These are phyloP conservation scores for Allomyces macrogynus DNA, from an alignment of 192 early-diverging fungal genomes.

Conservation along the genomic window DNA sequence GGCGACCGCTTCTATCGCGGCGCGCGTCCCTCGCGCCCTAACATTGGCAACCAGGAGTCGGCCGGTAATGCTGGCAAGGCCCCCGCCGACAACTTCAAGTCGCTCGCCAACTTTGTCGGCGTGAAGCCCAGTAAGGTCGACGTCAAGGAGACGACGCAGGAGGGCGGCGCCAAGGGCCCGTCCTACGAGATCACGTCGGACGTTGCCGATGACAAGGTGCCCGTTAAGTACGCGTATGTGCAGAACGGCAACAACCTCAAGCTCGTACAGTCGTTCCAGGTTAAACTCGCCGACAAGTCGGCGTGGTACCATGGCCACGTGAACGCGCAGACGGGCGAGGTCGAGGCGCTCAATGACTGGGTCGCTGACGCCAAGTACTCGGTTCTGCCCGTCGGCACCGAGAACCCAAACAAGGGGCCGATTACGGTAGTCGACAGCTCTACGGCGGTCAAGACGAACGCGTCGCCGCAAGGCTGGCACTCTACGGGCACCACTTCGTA, in stretches of 20 bases:
- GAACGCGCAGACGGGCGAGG: constrained; percentile 31
- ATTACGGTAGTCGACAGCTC: constrained; percentile 22
- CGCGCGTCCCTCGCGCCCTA: no score
- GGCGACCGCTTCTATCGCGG: constrained; percentile 2
- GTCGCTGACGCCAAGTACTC: constrained; percentile 54
- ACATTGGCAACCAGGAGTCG: no score
- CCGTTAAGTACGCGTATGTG: constrained; percentile 40
- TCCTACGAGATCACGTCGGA: no score
- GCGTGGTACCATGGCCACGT: constrained; percentile 55
- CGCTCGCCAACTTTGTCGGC: no score
- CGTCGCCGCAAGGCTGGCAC: constrained; percentile 48
- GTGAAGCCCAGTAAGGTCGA: no score
- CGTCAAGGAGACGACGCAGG: no score
- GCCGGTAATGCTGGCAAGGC: no score
- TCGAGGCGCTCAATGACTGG: constrained; percentile 66
- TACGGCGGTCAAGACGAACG: constrained; percentile 19
- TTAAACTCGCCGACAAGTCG: constrained; percentile 50
- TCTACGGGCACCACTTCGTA: constrained; percentile 5
- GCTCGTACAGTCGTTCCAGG: constrained; percentile 62
- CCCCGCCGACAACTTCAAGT: no score
- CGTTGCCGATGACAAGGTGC: constrained; percentile 17
- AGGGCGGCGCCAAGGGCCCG: no score
- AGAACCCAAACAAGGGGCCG: constrained; percentile 51
- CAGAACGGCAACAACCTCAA: constrained; percentile 33
- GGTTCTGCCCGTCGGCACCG: constrained; percentile 55